Evolutionary conservation across 139 green algal species (phyloP), one percentile per base, ranked within the genome.

Genomic region (Tetradesmus obliquus): DNA sequence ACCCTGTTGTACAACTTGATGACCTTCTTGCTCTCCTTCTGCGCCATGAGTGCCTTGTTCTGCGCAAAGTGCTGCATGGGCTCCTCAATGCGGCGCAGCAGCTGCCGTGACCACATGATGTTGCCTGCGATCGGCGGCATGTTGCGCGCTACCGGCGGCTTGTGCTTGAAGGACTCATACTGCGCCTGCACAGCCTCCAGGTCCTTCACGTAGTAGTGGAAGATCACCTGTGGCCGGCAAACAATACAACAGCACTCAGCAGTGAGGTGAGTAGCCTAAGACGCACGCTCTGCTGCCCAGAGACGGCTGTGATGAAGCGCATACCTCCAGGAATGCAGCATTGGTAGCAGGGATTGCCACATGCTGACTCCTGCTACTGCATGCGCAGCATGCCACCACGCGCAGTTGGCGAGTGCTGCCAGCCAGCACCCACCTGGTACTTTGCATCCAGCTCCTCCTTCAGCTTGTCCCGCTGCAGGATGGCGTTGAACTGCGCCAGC

Each of bases 1-100:
- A 98, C 94, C 88, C 96, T 95, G 95, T 99, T 99, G 95, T 99
- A 99, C 55, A 93, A 96, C 91, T 97, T 97, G 83, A 99, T 95
- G 69, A 97, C 97, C 79, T 96, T 95, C 94, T 98, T 98, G 90
- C 87, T 96, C 91, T 99, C 97, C 95, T 98, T 99, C 87, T 93
- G 95, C 1, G 93, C 95, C 95, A 99, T 97, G 66, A 99, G 94
- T 3, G 87, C 88, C 92, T 97, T 95, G 94, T 97, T 97, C 89
- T 94, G 79, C 7, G 94, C 92, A 92, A 99, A 99, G 81, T 93
- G 95, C 88, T 96, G 94, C 97, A 99, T 99, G 84, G 98, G 98
- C 91, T 93, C 93, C 95, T 99, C 98, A 91, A 99, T 99, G 91
- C 96, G 96, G 3, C 94, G 93, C 92, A 99, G 96, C 90, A 99